Evolutionary conservation across 371 early-diverging fungal genomes (phyloP), one percentile per base, ranked within the genome.

Genomic region (Neoconidiobolus thromboides): DNA sequence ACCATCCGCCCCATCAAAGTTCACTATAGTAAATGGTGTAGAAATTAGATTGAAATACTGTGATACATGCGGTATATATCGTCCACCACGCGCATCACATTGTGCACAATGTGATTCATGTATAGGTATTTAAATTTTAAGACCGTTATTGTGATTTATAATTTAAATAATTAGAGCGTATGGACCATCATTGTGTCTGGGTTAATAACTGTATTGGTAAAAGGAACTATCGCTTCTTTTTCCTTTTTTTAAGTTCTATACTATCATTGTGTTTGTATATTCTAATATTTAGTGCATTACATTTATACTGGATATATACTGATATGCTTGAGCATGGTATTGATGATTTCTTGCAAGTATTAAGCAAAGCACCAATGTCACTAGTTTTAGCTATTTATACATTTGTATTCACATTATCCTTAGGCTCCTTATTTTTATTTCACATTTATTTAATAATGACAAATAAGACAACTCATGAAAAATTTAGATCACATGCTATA

Each of bases 151-250:
- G 14, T 40, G 10, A 38, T 62, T 2, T 26, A 56, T 47, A 55
- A 68, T 7, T 65, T 53, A 43, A 38, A 49, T 4, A 36, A 46
- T 44, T 60, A 78, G 86, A 83, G 67, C 74, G 78, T 66, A 79
- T 83, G 63, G 91, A 93, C 67, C 91, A 92, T 62, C 93, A 96
- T 68, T 96, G 96, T 64, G 81, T 88, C 12, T 96, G 94, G 94
- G 77, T 89, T 10, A 89, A 83, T 64, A 92, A 89, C 70, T 94
- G 94, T 70, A 75, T 96, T 47, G 96, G 96, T 1, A 81, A 82
- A 55, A 74, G 92, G 61, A 93, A 93, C 69, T 92, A 93, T 70
- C 78, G 86, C 12, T 77, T 78, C 49, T 93, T 93, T 62, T 83
- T 85, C 64, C 65, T 74, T 10, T 70, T 81, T 3, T n/a, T 79